A percentile compares a stretch with the other conserved stretches of the same genome.
Evolutionary conservation across 164 flowering plant genomes (phyloP).

Genomic region (Brasenia schreberi): DNA sequence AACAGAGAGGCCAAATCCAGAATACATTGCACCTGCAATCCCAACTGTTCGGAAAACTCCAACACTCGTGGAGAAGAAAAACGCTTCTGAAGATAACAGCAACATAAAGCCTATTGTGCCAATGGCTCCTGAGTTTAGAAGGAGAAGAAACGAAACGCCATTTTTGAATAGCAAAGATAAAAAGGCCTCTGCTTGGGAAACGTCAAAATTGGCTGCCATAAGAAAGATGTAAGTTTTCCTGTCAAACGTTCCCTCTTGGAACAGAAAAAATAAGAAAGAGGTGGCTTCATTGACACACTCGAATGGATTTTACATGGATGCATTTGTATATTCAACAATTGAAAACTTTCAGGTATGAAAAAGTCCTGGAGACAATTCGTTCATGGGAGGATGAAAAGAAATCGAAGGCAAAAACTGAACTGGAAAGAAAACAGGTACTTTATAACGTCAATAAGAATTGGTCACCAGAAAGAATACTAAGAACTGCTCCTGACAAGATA

Average conservation of each 20-base stretch:
- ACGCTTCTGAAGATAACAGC: not conserved
- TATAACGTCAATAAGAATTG: too few relatives aligned
- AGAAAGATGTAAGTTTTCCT: constrained; percentile 26
- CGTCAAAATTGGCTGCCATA: constrained; percentile 31
- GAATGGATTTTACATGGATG: not conserved
- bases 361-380: constrained; percentile 25
- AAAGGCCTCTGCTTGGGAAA: constrained; percentile 42
- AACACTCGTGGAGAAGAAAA: constrained; percentile 4
- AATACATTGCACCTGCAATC: not conserved
- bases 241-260: not conserved
- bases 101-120: not conserved
- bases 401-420: constrained; percentile 24
- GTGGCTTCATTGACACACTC: not conserved
- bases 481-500: too few relatives aligned
- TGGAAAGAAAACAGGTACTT: constrained; percentile 49
- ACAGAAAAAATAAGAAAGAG: not conserved
- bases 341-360: constrained; percentile 40
- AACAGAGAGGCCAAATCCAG: not conserved
- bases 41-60: constrained; percentile 4
- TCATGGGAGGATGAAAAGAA: constrained; percentile 66
- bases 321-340: not conserved
- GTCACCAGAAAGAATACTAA: too few relatives aligned
- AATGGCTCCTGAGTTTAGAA: not conserved
- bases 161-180: not conserved
- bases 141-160: not conserved